Base-by-base conservation (phyloP, 1,284 basidiomycete species). In the Fistulinella cinereoalba region DNA sequence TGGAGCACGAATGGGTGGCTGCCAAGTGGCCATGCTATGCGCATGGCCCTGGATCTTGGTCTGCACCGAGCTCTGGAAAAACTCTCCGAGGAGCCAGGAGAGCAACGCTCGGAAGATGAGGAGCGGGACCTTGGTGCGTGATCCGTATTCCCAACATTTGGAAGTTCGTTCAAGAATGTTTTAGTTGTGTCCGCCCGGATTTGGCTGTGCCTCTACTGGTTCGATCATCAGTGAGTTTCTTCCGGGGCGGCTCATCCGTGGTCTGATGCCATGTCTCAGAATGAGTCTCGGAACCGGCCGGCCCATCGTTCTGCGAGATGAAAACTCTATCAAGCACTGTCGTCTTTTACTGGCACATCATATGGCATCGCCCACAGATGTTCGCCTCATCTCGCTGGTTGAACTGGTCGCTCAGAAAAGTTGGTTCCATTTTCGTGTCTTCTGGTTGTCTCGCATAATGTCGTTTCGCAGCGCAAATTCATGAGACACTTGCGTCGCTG, bases 1-100 rank as follows among this genome's bases (percentile, higher is more conserved):
- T 96, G 93, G 89, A 92, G 87, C 63, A 92, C 93, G 38, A 93
- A 92, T 54, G 92, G 91, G 0, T 96, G 93, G 93, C 75, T 96
- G 31, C 91, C 92, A 6, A 88, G 88, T 56, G 91, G 92, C 4
- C 90, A 96, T 62, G 93, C 93, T 3, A 85, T 97, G 80, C 81
- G 93, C 32, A 95, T 96, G 90, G 93, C 91, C 8, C 73, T 97
- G 47, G 93, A 97, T 65, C 82, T 97, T 44, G 92, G 93, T 27
- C 74, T 97, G 19, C 92, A 97, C 65, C 82, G 88, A 32, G 92
- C 91, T 2, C 70, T 96, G 38, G 92, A 95, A 65, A 94, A 92
- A 63, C 76, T 97, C n/a, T 88, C 87, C 1, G 88, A 92, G 49
- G 76, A 75, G 42, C 74, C 65, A 47, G 80, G 76, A 25, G 85